Base-by-base conservation (phyloP, 2,329 filamentous ascomycete species). In the Ophiognomonia clavigignenti-juglandacearum region DNA sequence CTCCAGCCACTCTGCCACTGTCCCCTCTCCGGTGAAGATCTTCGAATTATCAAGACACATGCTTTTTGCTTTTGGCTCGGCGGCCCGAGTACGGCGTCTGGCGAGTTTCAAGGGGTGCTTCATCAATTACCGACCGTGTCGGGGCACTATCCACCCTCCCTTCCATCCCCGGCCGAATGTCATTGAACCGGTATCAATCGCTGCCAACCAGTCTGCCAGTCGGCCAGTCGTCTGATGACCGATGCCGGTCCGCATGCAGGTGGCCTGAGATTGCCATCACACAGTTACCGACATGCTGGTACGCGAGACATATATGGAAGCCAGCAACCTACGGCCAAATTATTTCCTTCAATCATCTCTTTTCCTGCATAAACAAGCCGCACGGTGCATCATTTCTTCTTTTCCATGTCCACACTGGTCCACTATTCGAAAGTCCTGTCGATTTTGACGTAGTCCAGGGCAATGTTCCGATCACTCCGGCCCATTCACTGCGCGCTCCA, bases 331-430 rank as follows among this genome's bases (percentile, higher is more conserved):
- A 4, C 50, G 50, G 50, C 39, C 23, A 45, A 49, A 43, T 13
- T 43, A 38, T 46, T 49, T 42, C 50, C 50, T 49, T 46, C 50
- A 52, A 52, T 46, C 42, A 46, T 5, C 10, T 23, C 19, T 23
- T 29, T 14, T 8, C 14, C 20, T 24, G 7, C 11, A 13, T 16
- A 19, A 14, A n/a, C 36, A 16, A 39, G 20, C 20, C 36, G 36
- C 23, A 5, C n/a, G n/a, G n/a, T n/a, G n/a, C n/a, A n/a, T n/a
- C n/a, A n/a, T n/a, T n/a, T n/a, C n/a, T n/a, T n/a, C n/a, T n/a
- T n/a, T n/a, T n/a, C n/a, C n/a, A n/a, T n/a, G n/a, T n/a, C n/a
- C n/a, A n/a, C n/a, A n/a, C n/a, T n/a, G n/a, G n/a, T 35, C 4
- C 16, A 9, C 16, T 35, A 5, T 18, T 16, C 14, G n/a, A 35